Evolutionary conservation across 768 basidiomycete genomes (phyloP).

Genomic region (Mycena haematopus): DNA sequence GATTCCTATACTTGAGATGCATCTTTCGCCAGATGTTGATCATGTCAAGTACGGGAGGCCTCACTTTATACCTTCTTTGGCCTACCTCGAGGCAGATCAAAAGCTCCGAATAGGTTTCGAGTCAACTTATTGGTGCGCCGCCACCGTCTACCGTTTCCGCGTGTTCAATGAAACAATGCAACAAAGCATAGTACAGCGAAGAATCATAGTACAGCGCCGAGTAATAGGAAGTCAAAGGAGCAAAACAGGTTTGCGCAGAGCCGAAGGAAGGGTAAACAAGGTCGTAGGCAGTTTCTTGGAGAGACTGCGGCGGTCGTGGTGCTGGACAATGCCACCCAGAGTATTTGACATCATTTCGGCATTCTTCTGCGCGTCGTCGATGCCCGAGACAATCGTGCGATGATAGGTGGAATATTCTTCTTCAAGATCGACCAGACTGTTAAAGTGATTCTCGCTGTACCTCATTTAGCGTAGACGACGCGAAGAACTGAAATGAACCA

Average conservation of each 20-base stretch:
- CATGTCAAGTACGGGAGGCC: no score
- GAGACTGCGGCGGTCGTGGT: conserved; percentile 55
- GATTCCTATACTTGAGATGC: no score
- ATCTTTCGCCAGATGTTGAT: no score
- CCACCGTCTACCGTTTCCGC: no score
- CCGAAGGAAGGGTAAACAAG: conserved; percentile 39
- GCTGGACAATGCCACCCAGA: conserved; percentile 48
- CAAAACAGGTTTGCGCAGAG: conserved; percentile 20
- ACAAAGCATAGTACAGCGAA: conserved; percentile 1
- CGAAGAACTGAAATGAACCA: conserved; percentile 20
- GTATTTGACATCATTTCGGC: conserved; percentile 43
- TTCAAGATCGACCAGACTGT: conserved; percentile 60
- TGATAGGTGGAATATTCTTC: conserved; percentile 55
- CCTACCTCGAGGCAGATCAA: no score
- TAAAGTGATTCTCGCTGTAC: conserved; percentile 56
- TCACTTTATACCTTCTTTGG: no score
- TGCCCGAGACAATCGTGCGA: conserved; percentile 44
- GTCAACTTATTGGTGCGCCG: no score
- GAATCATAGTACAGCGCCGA: conserved; percentile 4
- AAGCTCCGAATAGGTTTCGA: no score
- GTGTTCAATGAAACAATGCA: no score
- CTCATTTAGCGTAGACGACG: not conserved
- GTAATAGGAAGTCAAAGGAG: conserved; percentile 9
- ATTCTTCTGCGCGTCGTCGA: conserved; percentile 51
- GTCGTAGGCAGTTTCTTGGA: conserved; percentile 57